phyloP scores from a whole-genome alignment of 345 rosid species.

The Hypericum perforatum region DNA sequence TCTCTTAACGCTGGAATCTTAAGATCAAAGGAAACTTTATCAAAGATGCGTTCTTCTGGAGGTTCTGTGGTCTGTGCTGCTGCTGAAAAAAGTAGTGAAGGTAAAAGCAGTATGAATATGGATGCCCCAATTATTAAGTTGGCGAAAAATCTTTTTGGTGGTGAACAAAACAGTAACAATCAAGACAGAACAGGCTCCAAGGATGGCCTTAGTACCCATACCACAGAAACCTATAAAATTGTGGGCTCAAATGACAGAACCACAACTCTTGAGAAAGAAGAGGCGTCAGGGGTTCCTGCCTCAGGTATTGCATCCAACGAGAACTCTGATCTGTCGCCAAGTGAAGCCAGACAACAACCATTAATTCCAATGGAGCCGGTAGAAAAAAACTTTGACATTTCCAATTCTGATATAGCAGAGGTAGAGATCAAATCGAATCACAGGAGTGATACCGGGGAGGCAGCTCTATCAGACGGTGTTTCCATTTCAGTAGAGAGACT shows the following conservation, averaged over 20 bases:
- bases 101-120: conserved; percentile 6
- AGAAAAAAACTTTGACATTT: conserved; percentile 6
- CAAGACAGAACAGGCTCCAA: conserved; percentile 6
- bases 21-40: conserved; percentile 35
- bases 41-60: conserved; percentile 25
- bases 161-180: conserved; percentile 17
- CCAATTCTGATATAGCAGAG: conserved; percentile 15
- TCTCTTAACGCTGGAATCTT: conserved; percentile 38
- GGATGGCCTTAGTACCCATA: conserved; percentile 13
- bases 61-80: conserved; percentile 23
- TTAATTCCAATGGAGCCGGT: conserved; percentile 12
- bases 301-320: conserved; percentile 11
- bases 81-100: conserved; percentile 19
- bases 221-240: conserved; percentile 12
- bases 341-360: conserved; percentile 18
- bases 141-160: conserved; percentile 23
- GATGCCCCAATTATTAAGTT: conserved; percentile 31
- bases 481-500: conserved; percentile 28
- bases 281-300: conserved; percentile 12
- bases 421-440: conserved; percentile 14
- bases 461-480: conserved; percentile 16
- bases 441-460: conserved; percentile 12
- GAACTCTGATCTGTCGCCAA: conserved; percentile 5
- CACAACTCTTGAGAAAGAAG: conserved; percentile 6
- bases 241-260: conserved; percentile 20